Base-by-base conservation (phyloP, 192 early-diverging fungal genomes). In the Lunasporangiospora selenospora region DNA sequence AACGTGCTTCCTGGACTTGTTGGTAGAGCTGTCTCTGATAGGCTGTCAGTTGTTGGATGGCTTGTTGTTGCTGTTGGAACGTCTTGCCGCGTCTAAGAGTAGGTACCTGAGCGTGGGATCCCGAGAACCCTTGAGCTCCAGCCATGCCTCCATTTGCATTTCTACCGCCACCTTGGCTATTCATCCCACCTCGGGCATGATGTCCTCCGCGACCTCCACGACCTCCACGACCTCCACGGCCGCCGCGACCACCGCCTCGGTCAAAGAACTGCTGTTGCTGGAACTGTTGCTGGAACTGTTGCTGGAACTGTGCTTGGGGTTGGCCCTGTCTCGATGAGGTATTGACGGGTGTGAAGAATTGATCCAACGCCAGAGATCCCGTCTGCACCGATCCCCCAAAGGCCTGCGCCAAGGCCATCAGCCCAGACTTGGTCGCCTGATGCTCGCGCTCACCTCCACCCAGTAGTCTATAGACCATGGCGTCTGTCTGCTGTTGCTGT, bases 11-110 rank as follows among this genome's bases (percentile, higher is more conserved):
- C n/a, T n/a, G n/a, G n/a, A 63, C 49, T 19, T 73, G 69, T 15
- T 73, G 60, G 38, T 73, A 73, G 6, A 73, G 43, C 13, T 63
- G 69, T 29, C 69, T 38, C 36, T 73, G 69, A 40, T 73, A 63
- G 2, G 59, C 54, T 11, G 69, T 62, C 15, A 73, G 49, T 23
- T 73, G 69, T n/a, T 73, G 53, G 21, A 73, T 18, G 16, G 69
- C 49, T 33, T 73, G 69, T n/a, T 73, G 69, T 10, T 73, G 69
- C 7, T 73, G 69, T 19, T 73, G 69, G 29, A 73, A 63, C 1
- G 69, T 62, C 18, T 73, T 73, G 10, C 60, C 60, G 30, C 69
- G 59, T 34, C 60, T 41, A 3, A 73, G 38, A 6, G 33, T 30
- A 24, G 69, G 69, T 4, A 46, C 55, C 13, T 38, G 44, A 23